Base-by-base conservation (phyloP, 108 stramenopile species). In the Cyclotella choctawhatcheeana region DNA sequence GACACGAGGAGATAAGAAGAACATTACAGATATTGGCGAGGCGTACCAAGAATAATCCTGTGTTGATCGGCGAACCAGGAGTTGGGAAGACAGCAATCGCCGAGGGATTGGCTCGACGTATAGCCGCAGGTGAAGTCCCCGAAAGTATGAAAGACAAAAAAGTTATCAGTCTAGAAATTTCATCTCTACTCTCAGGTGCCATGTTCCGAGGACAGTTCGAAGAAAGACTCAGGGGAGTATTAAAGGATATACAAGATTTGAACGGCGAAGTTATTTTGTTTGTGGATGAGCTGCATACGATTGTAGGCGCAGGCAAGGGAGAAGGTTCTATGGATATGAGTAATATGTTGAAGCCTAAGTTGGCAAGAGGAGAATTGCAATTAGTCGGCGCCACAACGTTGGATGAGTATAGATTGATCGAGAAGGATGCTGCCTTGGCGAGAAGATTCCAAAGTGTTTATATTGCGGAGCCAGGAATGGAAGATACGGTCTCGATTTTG, bases 121-220 rank as follows among this genome's bases (percentile, higher is more conserved):
- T 93, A 67, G 85, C 86, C 51, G 58, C 43, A 27, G 84, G 84
- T 4, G 71, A 88, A 58, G 92, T 93, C 0, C 92, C 92, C 18
- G 88, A 90, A 72, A 75, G 72, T 14, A 90, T 93, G 86, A 87
- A 88, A 58, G 69, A 84, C 37, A 90, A 92, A 58, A 74, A 87
- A 21, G 90, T 99, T 21, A 55, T 96, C 29, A 82, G 85, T 40
- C 82, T 99, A 52, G 97, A 99, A 71, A 82, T 99, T 44, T 82
- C 93, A 3, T 82, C 88, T 1, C 71, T 99, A 25, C 74, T 97
- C 5, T 85, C 93, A 8, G 98, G 98, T 16, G 96, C 98, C 75
- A 93, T 91, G 87, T 94, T 95, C 65, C 83, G 95, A 44, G 98
- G 98, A 17, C 96, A 99, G 58, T 97, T 99, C 76, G 98, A 99